Conservation (phyloP, 164 flowering plant species). For the Liriodendron chinense region DNA sequence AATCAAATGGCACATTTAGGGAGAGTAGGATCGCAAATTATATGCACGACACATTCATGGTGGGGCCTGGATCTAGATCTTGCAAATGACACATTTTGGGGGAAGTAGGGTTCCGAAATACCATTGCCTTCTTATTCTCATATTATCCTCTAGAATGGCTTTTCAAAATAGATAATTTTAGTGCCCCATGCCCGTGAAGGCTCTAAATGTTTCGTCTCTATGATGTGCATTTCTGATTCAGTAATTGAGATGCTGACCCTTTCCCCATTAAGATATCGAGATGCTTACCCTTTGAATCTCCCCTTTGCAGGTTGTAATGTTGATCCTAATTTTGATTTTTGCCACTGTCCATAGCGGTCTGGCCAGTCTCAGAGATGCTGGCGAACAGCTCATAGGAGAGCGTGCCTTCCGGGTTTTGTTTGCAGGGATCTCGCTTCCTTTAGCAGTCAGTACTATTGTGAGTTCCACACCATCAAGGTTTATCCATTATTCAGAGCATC, state of each 20-base stretch:
- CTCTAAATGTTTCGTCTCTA: too few species aligned
- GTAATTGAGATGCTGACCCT: not conserved
- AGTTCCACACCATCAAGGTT: slow-evolving; percentile 24
- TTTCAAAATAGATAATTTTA: too few species aligned
- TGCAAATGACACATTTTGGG: not conserved
- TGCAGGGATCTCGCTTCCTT: slow-evolving; percentile 86
- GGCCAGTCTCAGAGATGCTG: slow-evolving; percentile 78
- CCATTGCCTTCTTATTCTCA: too few species aligned
- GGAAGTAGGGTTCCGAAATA: not conserved
- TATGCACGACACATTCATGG: too few species aligned
- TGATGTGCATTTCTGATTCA: not conserved
- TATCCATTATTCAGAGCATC: not conserved
- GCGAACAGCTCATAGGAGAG: slow-evolving; percentile 89
- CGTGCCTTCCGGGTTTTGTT: slow-evolving; percentile 88
- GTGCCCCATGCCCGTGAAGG: too few species aligned
- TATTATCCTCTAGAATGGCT: too few species aligned
- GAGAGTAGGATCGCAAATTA: too few species aligned
- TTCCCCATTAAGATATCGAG: not conserved
- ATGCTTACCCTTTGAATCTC: not conserved
- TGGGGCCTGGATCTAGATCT: too few species aligned
- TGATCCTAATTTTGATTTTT: slow-evolving; percentile 72
- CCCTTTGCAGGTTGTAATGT: slow-evolving; percentile 75
- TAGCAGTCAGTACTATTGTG: slow-evolving; percentile 87
- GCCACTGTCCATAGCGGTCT: slow-evolving; percentile 90
- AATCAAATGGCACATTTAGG: too few species aligned